Conservation (phyloP, 2,329 filamentous ascomycete species). For the Waltergamsia citrina region DNA sequence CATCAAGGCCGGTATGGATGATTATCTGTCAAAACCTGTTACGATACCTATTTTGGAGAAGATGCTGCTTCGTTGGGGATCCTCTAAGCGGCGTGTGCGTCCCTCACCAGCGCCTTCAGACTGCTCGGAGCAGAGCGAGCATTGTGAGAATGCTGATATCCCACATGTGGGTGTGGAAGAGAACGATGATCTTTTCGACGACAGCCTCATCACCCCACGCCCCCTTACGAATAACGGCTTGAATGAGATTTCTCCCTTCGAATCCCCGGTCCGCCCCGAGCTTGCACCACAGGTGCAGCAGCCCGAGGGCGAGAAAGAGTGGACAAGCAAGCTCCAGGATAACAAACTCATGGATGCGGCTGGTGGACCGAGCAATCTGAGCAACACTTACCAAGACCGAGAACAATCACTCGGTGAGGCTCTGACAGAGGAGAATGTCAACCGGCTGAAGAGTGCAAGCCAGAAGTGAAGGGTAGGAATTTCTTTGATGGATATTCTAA, state of each 20-base stretch:
- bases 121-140: conserved; percentile 34
- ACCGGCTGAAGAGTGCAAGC: conserved; percentile 32
- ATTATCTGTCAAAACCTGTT: conserved; percentile 66
- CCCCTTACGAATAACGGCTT: conserved; percentile 26
- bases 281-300: conserved; percentile 20
- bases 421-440: conserved; percentile 45
- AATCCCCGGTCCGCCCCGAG: conserved; percentile 19
- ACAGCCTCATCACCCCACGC: conserved; percentile 27
- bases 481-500: no score
- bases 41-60: conserved; percentile 57
- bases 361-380: conserved; percentile 19
- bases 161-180: conserved; percentile 24
- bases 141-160: conserved; percentile 31
- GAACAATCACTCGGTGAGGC: conserved; percentile 24
- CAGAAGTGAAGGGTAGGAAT: no score
- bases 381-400: conserved; percentile 18
- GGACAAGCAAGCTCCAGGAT: conserved; percentile 32
- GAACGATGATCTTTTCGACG: conserved; percentile 8
- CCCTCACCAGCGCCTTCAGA: conserved; percentile 23
- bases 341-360: conserved; percentile 37
- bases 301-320: conserved; percentile 28
- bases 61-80: conserved; percentile 63
- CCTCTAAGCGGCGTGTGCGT: conserved; percentile 14
- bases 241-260: conserved; percentile 32
- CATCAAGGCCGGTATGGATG: conserved; percentile 65